These are phyloP conservation scores for Melastoma candidum DNA, from an alignment of 441 rosid genomes.

Conservation along the genomic window DNA sequence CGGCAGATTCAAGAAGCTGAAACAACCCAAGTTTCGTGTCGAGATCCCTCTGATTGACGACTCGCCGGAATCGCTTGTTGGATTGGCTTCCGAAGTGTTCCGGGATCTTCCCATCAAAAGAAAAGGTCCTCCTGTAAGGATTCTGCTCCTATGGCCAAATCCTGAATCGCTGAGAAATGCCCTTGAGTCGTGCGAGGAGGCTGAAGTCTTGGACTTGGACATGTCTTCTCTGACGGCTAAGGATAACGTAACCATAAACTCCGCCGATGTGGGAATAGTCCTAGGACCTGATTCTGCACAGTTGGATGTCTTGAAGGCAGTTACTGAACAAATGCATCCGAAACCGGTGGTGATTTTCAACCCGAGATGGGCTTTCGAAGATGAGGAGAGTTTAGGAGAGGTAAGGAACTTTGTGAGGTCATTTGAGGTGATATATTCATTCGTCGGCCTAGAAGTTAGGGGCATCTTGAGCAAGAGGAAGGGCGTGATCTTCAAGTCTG, in stretches of 20 bases:
- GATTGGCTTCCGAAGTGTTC: slow-evolving; percentile 48
- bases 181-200: slow-evolving; percentile 23
- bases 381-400: slow-evolving; percentile 48
- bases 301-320: slow-evolving; percentile 25
- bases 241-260: slow-evolving; percentile 21
- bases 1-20: slow-evolving; percentile 59
- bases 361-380: slow-evolving; percentile 64
- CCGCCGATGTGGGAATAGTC: slow-evolving; percentile 53
- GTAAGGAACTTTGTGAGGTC: slow-evolving; percentile 36
- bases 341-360: slow-evolving; percentile 70
- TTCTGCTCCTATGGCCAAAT: slow-evolving; percentile 49
- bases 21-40: slow-evolving; percentile 65
- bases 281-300: slow-evolving; percentile 56
- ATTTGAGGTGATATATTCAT: slow-evolving; percentile 75
- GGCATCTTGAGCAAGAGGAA: slow-evolving; percentile 59
- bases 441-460: slow-evolving; percentile 61
- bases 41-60: slow-evolving; percentile 68
- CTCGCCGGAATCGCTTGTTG: slow-evolving; percentile 53
- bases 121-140: slow-evolving; percentile 45
- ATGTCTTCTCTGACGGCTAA: slow-evolving; percentile 22
- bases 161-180: slow-evolving; percentile 27
- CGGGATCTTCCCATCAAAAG: slow-evolving; percentile 40
- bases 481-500: slow-evolving; percentile 75
- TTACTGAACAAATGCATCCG: slow-evolving; percentile 33
- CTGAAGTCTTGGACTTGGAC: slow-evolving; percentile 28